Evolutionary conservation across 306 rosid species (phyloP), one percentile per base, ranked within the genome.

Genomic region (Dryas octopetala): DNA sequence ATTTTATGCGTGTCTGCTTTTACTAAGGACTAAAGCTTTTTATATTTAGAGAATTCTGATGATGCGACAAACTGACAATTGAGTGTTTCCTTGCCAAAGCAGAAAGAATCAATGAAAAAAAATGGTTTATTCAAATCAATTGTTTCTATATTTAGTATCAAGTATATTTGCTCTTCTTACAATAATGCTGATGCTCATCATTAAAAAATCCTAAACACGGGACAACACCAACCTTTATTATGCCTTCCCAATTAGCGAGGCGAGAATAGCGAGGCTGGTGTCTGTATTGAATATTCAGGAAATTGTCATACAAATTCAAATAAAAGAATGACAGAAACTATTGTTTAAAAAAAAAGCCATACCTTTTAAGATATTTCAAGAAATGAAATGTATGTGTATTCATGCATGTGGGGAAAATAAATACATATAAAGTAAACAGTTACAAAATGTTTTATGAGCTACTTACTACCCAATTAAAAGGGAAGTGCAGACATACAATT

Each of bases 171-270:
- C 52, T n/a, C 0, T 43, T 70, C 23, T 0, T 43, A 70, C 9
- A 32, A 52, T 11, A 23, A 65, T 54, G 40, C 54, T 15, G 26
- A 52, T 13, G 64, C 74, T 26, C 26, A 41, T 4, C 23, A 65
- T 38, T 3, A 19, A 70, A 0, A 10, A 59, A 53, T 60, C 45
- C 40, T 43, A 62, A 69, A 49, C 17, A 3, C 19, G 53, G 46
- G 17, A 55, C 6, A 47, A 46, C 62, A 72, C 84, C 43, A 40
- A 95, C 97, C 88, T 88, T 89, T 79, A 88, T 80, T 66, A 95
- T 95, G 76, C 91, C 96, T 81, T 95, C 99, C 99, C 98, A 95
- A 81, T 95, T 88, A 63, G 97, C 96, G 23, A 95, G 97, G 69
- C 93, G 96, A 75, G 96, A 64, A 82, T 85, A 86, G 59, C 43